phyloP scores from a whole-genome alignment of 1,284 basidiomycete species.

The Fomitiporia mediterranea region DNA sequence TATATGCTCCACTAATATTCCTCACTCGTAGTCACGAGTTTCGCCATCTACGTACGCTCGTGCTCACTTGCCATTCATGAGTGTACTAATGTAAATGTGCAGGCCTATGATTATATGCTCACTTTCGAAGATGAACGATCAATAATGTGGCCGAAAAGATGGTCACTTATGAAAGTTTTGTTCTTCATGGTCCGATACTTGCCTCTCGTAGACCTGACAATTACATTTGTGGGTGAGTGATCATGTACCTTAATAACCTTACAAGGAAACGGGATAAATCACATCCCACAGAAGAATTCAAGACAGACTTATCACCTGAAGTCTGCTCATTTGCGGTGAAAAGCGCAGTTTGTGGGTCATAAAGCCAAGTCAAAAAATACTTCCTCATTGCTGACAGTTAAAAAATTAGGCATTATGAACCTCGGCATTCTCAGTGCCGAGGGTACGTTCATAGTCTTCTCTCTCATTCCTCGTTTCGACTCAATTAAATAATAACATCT shows the following conservation, averaged over 20 bases:
- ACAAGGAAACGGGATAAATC: neutral
- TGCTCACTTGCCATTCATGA: no score
- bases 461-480: neutral
- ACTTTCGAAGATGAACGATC: conserved; percentile 1
- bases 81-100: neutral
- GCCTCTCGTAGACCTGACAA: conserved; percentile 2
- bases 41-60: neutral
- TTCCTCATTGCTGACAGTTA: neutral
- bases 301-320: neutral
- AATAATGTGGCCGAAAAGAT: neutral
- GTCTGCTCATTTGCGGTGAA: neutral
- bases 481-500: neutral
- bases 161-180: neutral
- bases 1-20: neutral
- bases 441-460: neutral
- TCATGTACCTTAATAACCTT: neutral
- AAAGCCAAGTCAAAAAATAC: no score
- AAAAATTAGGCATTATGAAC: conserved; percentile 1
- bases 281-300: neutral
- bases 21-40: neutral
- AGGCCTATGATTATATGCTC: conserved; percentile 3
- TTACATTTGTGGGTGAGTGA: neutral
- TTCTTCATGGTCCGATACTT: conserved; percentile 9
- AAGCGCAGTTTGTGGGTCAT: neutral
- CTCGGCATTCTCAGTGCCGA: neutral